Percentiles rank a stretch among this genome's conserved stretches.
phyloP scores from a whole-genome alignment of 176 grass and related monocot species.

The Pontederia crassipes region DNA sequence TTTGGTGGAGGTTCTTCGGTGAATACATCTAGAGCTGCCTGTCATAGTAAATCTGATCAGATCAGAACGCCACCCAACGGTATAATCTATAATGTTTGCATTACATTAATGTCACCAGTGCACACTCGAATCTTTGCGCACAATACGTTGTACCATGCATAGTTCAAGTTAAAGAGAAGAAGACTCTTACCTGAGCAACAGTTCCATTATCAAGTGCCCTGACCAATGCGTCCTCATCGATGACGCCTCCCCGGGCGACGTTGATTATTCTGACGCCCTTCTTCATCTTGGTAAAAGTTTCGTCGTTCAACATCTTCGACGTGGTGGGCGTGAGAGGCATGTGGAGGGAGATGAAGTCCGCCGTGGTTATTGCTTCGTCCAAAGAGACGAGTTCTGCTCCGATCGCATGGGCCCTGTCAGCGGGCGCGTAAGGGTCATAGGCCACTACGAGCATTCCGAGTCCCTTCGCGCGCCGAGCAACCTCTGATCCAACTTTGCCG shows the following conservation, averaged over 20 bases:
- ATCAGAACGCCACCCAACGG: conserved; percentile 3
- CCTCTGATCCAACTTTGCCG: conserved; percentile 74
- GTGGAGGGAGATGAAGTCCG: conserved; percentile 82
- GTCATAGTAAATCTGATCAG: conserved; percentile 18
- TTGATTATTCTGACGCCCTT: conserved; percentile 72
- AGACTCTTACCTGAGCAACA: conserved; percentile 42
- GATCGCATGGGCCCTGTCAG: conserved; percentile 59
- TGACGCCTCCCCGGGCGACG: conserved; percentile 76
- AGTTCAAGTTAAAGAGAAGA: not conserved
- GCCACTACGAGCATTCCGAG: conserved; percentile 61
- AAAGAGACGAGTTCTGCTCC: conserved; percentile 67
- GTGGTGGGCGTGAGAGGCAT: conserved; percentile 71
- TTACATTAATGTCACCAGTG: no score
- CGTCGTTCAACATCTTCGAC: conserved; percentile 59
- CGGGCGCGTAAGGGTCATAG: conserved; percentile 71
- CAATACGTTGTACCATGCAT: no score
- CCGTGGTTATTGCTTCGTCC: conserved; percentile 62
- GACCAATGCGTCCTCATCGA: conserved; percentile 67
- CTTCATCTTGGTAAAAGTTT: conserved; percentile 56
- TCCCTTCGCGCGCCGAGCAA: conserved; percentile 62
- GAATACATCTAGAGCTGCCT: conserved; percentile 89
- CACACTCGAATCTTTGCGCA: no score
- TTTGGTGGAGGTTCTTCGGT: conserved; percentile 61
- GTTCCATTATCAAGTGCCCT: conserved; percentile 64
- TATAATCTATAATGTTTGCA: not conserved